Evolutionary conservation across 305 asterid species (phyloP).

Genomic region (Andrographis paniculata): DNA sequence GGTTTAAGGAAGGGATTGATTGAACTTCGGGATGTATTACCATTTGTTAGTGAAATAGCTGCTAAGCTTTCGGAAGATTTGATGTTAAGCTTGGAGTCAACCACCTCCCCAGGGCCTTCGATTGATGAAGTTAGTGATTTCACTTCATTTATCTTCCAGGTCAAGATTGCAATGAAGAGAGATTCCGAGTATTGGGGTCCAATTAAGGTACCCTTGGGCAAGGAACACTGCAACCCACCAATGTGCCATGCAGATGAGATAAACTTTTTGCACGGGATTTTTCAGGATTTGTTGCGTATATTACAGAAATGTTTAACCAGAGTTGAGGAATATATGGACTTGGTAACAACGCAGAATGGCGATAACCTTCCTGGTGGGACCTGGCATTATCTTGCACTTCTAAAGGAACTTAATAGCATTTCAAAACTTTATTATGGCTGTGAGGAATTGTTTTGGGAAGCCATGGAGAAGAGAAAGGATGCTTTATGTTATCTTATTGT

Average conservation of each 20-base stretch:
- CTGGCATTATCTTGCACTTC: constrained; percentile 48
- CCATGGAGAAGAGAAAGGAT: constrained; percentile 43
- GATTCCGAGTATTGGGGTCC: constrained; percentile 22
- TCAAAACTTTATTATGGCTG: constrained; percentile 50
- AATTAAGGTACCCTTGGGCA: constrained; percentile 27
- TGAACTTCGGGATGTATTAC: constrained; percentile 33
- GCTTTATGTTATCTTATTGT: constrained; percentile 58
- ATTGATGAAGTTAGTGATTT: constrained; percentile 45
- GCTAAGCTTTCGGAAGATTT: constrained; percentile 34
- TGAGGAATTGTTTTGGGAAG: constrained; percentile 54
- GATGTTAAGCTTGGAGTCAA: constrained; percentile 25
- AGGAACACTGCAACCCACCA: constrained; percentile 21
- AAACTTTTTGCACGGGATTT: constrained; percentile 28
- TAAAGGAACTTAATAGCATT: constrained; percentile 57
- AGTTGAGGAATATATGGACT: constrained; percentile 37
- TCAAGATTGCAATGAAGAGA: constrained; percentile 28
- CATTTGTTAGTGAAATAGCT: constrained; percentile 53
- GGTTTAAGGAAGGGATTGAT: constrained; percentile 21
- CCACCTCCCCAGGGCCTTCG: constrained; percentile 22
- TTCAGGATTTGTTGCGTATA: constrained; percentile 40
- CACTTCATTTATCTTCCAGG: constrained; percentile 30
- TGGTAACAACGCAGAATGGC: constrained; percentile 23
- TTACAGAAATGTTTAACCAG: constrained; percentile 41
- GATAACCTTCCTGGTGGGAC: constrained; percentile 34
- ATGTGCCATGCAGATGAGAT: constrained; percentile 32